These are phyloP conservation scores for Xylariaceae sp. DNA, from an alignment of 2,329 filamentous ascomycete species.

Conservation along the genomic window DNA sequence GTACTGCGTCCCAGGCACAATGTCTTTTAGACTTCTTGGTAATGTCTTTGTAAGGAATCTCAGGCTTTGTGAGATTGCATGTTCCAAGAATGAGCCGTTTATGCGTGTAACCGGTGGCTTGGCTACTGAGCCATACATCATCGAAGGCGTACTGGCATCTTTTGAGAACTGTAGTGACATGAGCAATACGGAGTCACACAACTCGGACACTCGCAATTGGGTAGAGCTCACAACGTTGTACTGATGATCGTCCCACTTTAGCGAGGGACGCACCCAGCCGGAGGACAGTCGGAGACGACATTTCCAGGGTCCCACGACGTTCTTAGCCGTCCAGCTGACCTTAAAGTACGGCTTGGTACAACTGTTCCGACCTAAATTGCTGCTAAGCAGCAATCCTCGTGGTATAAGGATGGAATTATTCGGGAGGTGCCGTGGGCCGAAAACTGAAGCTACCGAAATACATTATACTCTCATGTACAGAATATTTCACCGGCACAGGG, in stretches of 20 bases:
- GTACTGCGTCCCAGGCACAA: too few species aligned
- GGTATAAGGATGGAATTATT: too few species aligned
- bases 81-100: constrained; percentile 6
- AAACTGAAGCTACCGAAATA: too few species aligned
- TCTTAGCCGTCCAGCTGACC: constrained; percentile 22
- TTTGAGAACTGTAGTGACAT: neutral
- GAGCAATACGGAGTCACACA: constrained; percentile 25
- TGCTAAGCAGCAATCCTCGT: too few species aligned
- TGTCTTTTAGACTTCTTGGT: constrained; percentile 2
- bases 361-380: constrained; percentile 13
- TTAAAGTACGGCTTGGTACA: constrained; percentile 8
- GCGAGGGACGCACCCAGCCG: constrained; percentile 18
- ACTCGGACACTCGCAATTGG: constrained; percentile 19
- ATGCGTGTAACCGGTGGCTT: constrained; percentile 10
- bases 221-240: constrained; percentile 10
- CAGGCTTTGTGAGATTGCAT: too few species aligned
- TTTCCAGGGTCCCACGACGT: constrained; percentile 22
- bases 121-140: constrained; percentile 2
- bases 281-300: constrained; percentile 22
- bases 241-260: constrained; percentile 5
- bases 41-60: constrained; percentile 7
- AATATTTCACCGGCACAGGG: neutral
- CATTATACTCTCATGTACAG: too few species aligned
- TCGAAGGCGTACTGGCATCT: constrained; percentile 3
- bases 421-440: too few species aligned